Evolutionary conservation across 1,284 basidiomycete genomes (phyloP).

Genomic region (Leccinum solheimii): DNA sequence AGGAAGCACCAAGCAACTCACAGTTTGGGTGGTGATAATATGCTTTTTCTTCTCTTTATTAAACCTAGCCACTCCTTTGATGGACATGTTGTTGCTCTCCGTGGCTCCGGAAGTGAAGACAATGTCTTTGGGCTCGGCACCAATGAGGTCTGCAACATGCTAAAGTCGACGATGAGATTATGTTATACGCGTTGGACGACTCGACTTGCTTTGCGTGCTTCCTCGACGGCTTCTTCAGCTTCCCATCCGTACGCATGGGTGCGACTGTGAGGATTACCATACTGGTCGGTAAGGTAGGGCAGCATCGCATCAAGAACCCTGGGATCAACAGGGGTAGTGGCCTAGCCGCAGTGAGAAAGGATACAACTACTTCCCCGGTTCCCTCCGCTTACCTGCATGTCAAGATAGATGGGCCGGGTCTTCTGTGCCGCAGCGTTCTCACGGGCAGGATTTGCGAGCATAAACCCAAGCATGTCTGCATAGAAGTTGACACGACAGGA

Average conservation of each 20-base stretch:
- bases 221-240: conserved; percentile 92
- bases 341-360: conserved; percentile 47
- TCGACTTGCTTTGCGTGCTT: conserved; percentile 73
- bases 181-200: not conserved
- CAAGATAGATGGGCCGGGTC: conserved; percentile 89
- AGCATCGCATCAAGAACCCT: conserved; percentile 98
- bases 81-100: conserved; percentile 97
- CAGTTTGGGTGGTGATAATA: conserved; percentile 90
- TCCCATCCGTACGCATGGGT: conserved; percentile 99
- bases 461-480: conserved; percentile 88
- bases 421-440: conserved; percentile 64
- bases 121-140: conserved; percentile 94
- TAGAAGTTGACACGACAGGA: not conserved
- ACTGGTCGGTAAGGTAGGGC: conserved; percentile 94
- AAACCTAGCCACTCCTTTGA: conserved; percentile 97
- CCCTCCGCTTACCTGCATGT: conserved; percentile 73
- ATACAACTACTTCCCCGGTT: not conserved
- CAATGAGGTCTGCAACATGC: conserved; percentile 90
- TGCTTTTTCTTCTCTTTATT: conserved; percentile 89
- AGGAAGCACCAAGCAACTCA: conserved; percentile 38
- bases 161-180: conserved; percentile 36
- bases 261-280: conserved; percentile 96
- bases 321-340: conserved; percentile 97
- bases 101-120: conserved; percentile 99
- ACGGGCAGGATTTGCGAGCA: conserved; percentile 68